These are phyloP conservation scores for Blumeriella jaapii DNA, from an alignment of 2,329 filamentous ascomycete genomes.

Conservation along the genomic window DNA sequence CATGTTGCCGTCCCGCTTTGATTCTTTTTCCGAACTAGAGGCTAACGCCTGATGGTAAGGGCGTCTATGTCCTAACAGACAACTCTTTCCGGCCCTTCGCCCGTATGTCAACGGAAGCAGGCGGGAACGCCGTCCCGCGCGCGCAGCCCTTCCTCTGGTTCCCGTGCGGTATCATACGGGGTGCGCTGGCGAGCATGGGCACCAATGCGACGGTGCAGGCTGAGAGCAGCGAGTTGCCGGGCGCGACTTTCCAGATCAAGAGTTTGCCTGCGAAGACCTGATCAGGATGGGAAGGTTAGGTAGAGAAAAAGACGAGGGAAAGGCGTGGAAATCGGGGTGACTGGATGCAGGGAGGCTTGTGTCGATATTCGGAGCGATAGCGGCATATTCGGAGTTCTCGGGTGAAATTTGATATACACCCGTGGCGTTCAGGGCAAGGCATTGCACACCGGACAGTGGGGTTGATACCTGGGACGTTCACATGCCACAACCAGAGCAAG, in stretches of 20 bases:
- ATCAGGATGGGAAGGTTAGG: background rate
- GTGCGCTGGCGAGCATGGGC: slow-evolving; percentile 83
- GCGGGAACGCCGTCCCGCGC: slow-evolving; percentile 58
- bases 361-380: too few relatives aligned
- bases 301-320: background rate
- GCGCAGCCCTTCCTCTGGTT: slow-evolving; percentile 91
- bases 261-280: slow-evolving; percentile 57
- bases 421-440: too few relatives aligned
- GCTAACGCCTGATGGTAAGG: slow-evolving; percentile 36
- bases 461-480: too few relatives aligned
- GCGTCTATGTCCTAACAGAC: slow-evolving; percentile 93
- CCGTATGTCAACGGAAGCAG: slow-evolving; percentile 75
- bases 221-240: slow-evolving; percentile 76
- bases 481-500: background rate
- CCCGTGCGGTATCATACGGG: slow-evolving; percentile 83
- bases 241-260: slow-evolving; percentile 92
- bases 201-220: slow-evolving; percentile 87
- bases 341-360: slow-evolving; percentile 4
- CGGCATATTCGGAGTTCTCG: slow-evolving; percentile 20
- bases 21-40: background rate
- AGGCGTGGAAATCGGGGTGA: background rate
- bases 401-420: too few relatives aligned
- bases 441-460: too few relatives aligned
- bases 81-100: slow-evolving; percentile 80
- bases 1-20: background rate